Conservation (phyloP, 371 early-diverging fungal species). For the Actinomortierella wolfii region DNA sequence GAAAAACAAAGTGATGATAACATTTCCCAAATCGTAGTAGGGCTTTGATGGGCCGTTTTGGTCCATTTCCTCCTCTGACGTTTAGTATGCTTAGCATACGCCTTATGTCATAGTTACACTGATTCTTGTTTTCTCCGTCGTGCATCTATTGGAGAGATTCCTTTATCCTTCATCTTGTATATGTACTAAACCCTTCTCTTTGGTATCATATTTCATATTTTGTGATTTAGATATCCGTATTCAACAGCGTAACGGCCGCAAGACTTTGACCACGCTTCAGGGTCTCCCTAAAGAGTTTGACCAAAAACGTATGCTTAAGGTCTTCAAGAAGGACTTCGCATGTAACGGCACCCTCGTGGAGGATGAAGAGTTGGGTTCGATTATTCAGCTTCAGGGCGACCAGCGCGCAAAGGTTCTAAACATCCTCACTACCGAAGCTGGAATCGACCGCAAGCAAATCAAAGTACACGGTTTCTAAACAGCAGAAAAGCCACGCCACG, state of each 20-base stretch:
- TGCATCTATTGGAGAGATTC: not conserved
- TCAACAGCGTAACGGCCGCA: slow-evolving; percentile 97
- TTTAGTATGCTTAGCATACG: slow-evolving; percentile 38
- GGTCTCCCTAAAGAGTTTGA: slow-evolving; percentile 90
- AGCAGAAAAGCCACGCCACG: too few relatives aligned
- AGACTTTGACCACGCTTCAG: slow-evolving; percentile 94
- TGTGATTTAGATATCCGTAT: slow-evolving; percentile 85
- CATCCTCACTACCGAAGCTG: slow-evolving; percentile 72
- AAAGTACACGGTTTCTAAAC: slow-evolving; percentile 95
- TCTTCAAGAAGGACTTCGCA: slow-evolving; percentile 96
- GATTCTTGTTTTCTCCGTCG: slow-evolving; percentile 38
- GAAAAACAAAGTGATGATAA: slow-evolving; percentile 46
- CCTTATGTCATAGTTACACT: slow-evolving; percentile 75
- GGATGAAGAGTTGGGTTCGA: slow-evolving; percentile 88
- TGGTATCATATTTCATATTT: not conserved
- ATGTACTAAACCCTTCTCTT: not conserved
- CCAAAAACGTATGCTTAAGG: slow-evolving; percentile 88
- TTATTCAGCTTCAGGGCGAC: slow-evolving; percentile 96
- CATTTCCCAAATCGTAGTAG: slow-evolving; percentile 32
- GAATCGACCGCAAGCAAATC: slow-evolving; percentile 85
- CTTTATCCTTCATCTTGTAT: not conserved
- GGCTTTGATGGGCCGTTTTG: slow-evolving; percentile 41
- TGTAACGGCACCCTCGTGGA: slow-evolving; percentile 95
- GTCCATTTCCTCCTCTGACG: slow-evolving; percentile 39
- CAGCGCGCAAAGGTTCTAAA: slow-evolving; percentile 87